phyloP scores from a whole-genome alignment of 78 protist species.

The slime mould (Dictyostelium discoideum) region DNA sequence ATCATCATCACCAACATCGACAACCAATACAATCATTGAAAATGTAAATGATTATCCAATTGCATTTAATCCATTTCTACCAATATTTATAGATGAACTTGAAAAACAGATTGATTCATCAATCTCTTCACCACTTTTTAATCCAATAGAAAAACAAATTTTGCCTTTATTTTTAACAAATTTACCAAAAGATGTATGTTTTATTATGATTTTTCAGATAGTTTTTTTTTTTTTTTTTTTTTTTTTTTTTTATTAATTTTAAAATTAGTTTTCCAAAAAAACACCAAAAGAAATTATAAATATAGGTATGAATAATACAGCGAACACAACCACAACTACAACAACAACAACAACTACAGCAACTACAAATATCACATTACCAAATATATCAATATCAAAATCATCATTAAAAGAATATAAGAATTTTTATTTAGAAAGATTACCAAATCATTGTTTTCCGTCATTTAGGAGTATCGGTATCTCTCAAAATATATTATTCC shows the following conservation, averaged over 20 bases:
- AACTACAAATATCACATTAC: neutral
- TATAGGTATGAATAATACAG: neutral
- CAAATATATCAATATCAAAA: neutral
- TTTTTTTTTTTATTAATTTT: neutral
- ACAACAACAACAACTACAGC: neutral
- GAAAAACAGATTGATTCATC: constrained; percentile 38
- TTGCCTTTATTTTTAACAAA: constrained; percentile 43
- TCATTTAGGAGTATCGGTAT: constrained; percentile 67
- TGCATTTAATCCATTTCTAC: constrained; percentile 62
- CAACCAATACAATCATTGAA: neutral
- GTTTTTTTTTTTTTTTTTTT: neutral
- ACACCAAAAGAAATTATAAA: constrained; percentile 55
- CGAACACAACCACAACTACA: neutral
- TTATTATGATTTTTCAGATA: neutral
- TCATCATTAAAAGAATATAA: constrained; percentile 55
- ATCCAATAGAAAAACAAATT: constrained; percentile 24
- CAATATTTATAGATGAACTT: constrained; percentile 64
- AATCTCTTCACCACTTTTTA: neutral
- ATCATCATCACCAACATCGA: neutral
- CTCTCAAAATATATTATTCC: constrained; percentile 39
- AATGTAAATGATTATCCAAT: constrained; percentile 42
- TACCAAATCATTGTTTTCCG: constrained; percentile 49
- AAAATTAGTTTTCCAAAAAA: constrained; percentile 59
- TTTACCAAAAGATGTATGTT: constrained; percentile 72
- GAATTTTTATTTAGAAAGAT: constrained; percentile 45